Evolutionary conservation across 495 filamentous ascomycete genomes (phyloP), one percentile per base, ranked within the genome.

Genomic region (Staphylotrichum tortipilum): DNA sequence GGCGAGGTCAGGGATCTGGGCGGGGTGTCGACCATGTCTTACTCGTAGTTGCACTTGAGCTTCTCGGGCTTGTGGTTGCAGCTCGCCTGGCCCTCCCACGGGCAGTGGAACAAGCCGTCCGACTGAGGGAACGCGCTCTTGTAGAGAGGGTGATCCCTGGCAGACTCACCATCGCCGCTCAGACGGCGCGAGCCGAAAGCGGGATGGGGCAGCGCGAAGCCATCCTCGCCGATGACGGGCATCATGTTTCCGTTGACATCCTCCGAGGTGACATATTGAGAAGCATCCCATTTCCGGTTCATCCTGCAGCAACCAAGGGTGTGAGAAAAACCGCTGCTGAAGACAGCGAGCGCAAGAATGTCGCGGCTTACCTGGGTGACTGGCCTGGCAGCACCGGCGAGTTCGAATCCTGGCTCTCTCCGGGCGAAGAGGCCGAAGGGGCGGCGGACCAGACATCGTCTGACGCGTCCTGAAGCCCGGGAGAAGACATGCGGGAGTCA

Each of bases 41-140:
- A 90, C 89, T 94, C 88, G 67, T 95, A 96, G 68, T 92, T 90
- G 81, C 89, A 96, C 77, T 95, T 95, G 53, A 95, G 84, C 67
- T 88, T 89, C 56, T 87, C 89, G 18, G 88, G 81, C 59, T 83
- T 82, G 76, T 94, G 88, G 63, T 77, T 82, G 78, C 89, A 94
- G 51, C 75, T 79, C 35, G 81, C 69, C 53, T 86, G 75, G 64
- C 78, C 79, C 67, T 85, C 83, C 71, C 80, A 89, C 19, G 89
- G 89, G 78, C 89, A 96, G 71, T 94, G 85, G 68, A 89, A 96
- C 41, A 91, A 77, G 62, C 84, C 86, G 69, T 94, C 86, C 53
- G 70, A 69, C 35, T 80, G 59, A 26, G 75, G 75, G 37, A 78
- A 79, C 36, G 77, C 75, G 61, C 79, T 78, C 61, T 84, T 81